Evolutionary conservation across 2,329 filamentous ascomycete genomes (phyloP).

Genomic region (Trichoderma koningii): DNA sequence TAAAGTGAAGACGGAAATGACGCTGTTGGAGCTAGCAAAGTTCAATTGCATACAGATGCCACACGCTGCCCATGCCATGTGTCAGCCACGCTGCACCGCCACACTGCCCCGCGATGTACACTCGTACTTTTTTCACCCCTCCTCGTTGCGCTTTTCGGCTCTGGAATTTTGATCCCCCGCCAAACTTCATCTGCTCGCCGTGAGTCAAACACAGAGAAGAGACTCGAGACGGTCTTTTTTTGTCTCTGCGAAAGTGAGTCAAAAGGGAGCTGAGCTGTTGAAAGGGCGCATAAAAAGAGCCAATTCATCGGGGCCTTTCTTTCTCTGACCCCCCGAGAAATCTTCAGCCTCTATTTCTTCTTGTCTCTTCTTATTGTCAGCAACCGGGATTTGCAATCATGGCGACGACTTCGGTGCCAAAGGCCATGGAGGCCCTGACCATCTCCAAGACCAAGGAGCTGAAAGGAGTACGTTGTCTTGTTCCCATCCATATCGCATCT

Average conservation of each 20-base stretch:
- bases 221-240: conserved; percentile 8
- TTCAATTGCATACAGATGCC: conserved; percentile 28
- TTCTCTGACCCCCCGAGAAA: not conserved
- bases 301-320: not conserved
- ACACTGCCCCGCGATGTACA: conserved; percentile 38
- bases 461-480: conserved; percentile 51
- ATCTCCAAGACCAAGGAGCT: conserved; percentile 63
- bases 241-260: conserved; percentile 26
- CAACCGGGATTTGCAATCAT: conserved; percentile 37
- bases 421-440: conserved; percentile 54
- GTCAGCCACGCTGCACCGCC: conserved; percentile 35
- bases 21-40: conserved; percentile 25
- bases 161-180: conserved; percentile 21
- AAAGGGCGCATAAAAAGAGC: conserved; percentile 20
- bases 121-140: conserved; percentile 41
- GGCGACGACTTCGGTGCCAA: conserved; percentile 47
- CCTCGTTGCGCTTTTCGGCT: conserved; percentile 29
- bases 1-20: not conserved
- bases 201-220: conserved; percentile 38
- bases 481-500: not conserved
- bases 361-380: conserved; percentile 2
- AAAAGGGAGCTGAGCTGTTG: conserved; percentile 13
- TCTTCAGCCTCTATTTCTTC: not conserved
- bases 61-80: no score
- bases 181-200: conserved; percentile 28